These are phyloP conservation scores for Podaxis carcinomalis DNA, from an alignment of 768 basidiomycete species.

Conservation along the genomic window DNA sequence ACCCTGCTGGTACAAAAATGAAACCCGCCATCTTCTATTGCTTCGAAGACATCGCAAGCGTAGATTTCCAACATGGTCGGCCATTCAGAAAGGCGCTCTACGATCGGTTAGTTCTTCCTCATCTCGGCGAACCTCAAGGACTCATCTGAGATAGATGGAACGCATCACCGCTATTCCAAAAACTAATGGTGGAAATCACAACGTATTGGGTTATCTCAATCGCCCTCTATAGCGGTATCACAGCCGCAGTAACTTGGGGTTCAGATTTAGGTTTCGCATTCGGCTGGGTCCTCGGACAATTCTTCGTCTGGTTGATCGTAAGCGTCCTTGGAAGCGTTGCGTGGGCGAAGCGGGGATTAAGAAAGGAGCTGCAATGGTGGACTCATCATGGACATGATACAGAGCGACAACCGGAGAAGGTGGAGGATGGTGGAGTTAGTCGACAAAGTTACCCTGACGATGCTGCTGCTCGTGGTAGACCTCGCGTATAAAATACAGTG, in stretches of 20 bases:
- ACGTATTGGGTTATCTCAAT: constrained; percentile 22
- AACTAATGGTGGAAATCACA: constrained; percentile 21
- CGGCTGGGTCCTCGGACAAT: constrained; percentile 25
- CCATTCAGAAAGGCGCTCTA: constrained; percentile 21
- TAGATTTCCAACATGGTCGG: constrained; percentile 25
- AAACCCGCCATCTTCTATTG: constrained; percentile 28
- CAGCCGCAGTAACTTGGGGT: constrained; percentile 25
- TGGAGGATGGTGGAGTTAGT: neutral
- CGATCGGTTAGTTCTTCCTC: constrained; percentile 17
- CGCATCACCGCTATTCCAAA: constrained; percentile 24
- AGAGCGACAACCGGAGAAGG: neutral
- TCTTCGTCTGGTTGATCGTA: constrained; percentile 23
- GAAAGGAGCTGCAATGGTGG: constrained; percentile 18
- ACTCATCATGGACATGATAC: neutral
- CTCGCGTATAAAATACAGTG: no score
- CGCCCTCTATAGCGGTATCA: constrained; percentile 22
- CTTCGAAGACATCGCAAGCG: constrained; percentile 26
- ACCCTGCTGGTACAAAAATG: constrained; percentile 23
- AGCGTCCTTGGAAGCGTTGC: constrained; percentile 18
- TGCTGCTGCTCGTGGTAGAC: neutral
- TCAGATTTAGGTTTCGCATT: constrained; percentile 24
- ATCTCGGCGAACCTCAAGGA: neutral
- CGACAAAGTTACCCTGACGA: neutral
- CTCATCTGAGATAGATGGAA: constrained; percentile 15
- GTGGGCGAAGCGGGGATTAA: constrained; percentile 16